Base-by-base conservation (phyloP, 805 yeast species). In the Schwanniomyces pseudopolymorphus region DNA sequence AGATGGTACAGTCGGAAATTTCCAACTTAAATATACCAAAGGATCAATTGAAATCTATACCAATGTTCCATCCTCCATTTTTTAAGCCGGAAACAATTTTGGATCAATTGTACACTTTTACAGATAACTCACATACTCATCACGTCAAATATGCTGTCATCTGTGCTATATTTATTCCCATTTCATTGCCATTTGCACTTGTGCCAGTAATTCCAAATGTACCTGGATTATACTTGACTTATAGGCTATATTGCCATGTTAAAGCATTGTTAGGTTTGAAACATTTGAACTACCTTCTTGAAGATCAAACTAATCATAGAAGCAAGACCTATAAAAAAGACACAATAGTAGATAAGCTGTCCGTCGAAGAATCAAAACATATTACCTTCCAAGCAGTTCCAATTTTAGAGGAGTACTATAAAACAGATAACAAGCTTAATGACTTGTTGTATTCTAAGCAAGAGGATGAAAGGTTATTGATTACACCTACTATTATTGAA, bases 191-290 rank as follows among this genome's bases (percentile, higher is more conserved):
- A 2, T 63, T 91, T 37, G 90, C 89, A 0, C 55, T 89, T 37
- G 59, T 92, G 0, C 98, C 98, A 0, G 74, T 91, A n/a, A 63
- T 90, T 3, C 98, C 98, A 17, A 91, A 91, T 57, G 79, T 91
- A 17, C 98, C 98, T 0, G 96, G 96, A 0, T 86, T 92, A 59
- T 92, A 89, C 58, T 66, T 91, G 37, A 74, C 86, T 2, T 91
- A 86, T 61, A 74, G 98, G 50, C 75, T 86, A 16, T 91, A 89
- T 68, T 89, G 96, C 61, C 89, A 92, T 62, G 75, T 84, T 60
- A 86, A 85, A 56, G 96, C 96, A 0, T 70, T 77, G 50, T 62
- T 79, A 36, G 97, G 97, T 0, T 86, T 88, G 4, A 70, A 75
- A 51, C 94, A 89, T 59, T 66, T 91, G 49, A 66, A 74, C 27